Conservation (phyloP, 495 filamentous ascomycete species). For the Penicillium robsamsonii region DNA sequence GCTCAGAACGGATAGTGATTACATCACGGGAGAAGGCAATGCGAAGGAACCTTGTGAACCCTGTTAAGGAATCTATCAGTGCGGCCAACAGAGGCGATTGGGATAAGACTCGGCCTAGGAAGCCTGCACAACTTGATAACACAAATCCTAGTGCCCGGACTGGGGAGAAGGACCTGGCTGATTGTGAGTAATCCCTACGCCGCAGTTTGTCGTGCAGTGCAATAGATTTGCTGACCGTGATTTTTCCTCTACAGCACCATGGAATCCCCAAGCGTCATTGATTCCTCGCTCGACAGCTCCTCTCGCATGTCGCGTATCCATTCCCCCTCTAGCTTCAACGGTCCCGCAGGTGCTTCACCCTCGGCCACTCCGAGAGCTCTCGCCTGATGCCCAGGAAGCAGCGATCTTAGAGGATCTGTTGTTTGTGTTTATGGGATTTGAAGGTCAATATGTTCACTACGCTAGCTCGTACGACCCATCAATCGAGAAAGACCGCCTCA, state of each 20-base stretch:
- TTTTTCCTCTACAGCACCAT: slow-evolving; percentile 49
- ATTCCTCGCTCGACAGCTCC: slow-evolving; percentile 85
- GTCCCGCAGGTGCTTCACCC: slow-evolving; percentile 73
- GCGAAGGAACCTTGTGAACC: slow-evolving; percentile 66
- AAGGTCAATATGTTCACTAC: slow-evolving; percentile 94
- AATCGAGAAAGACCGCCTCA: slow-evolving; percentile 79
- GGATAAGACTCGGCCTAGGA: slow-evolving; percentile 44
- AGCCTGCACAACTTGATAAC: slow-evolving; percentile 37
- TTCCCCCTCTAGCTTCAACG: slow-evolving; percentile 72
- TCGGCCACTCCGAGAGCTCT: slow-evolving; percentile 65
- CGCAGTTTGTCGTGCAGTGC: not conserved
- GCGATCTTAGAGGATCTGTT: slow-evolving; percentile 86
- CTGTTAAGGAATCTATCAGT: slow-evolving; percentile 56
- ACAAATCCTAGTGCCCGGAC: slow-evolving; percentile 38
- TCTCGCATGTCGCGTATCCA: slow-evolving; percentile 79
- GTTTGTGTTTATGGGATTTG: slow-evolving; percentile 97
- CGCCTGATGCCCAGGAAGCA: slow-evolving; percentile 77
- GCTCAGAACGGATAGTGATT: slow-evolving; percentile 47
- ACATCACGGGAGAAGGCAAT: slow-evolving; percentile 64
- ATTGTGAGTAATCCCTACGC: slow-evolving; percentile 31
- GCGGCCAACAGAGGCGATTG: slow-evolving; percentile 43
- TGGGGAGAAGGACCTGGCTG: slow-evolving; percentile 38
- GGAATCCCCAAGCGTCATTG: slow-evolving; percentile 80
- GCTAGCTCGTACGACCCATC: slow-evolving; percentile 74
- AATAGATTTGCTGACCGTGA: slow-evolving; percentile 20